Conservation (phyloP, 2,329 filamentous ascomycete species). For the Colletotrichum sidae region DNA sequence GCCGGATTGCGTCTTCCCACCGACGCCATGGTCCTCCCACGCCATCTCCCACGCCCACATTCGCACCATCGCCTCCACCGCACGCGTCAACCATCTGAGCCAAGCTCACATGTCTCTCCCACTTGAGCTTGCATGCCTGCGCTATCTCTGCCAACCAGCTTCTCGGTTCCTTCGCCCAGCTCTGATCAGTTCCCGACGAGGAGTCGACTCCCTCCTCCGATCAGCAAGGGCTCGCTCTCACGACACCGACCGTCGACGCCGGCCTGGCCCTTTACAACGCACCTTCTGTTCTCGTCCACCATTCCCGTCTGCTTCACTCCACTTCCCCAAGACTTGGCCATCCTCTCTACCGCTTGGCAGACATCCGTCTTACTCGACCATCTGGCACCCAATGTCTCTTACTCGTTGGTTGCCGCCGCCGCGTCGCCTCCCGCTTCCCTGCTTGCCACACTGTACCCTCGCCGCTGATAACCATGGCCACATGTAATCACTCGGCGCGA, state of each 20-base stretch:
- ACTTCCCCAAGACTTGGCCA: conserved; percentile 34
- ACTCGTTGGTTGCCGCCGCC: conserved; percentile 21
- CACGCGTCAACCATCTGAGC: no score
- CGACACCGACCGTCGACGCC: not conserved
- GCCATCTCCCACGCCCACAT: no score
- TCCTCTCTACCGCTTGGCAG: conserved; percentile 31
- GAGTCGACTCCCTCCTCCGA: conserved; percentile 21
- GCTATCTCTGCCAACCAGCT: not conserved
- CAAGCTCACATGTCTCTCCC: not conserved
- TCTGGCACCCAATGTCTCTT: not conserved
- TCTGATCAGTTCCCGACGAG: not conserved
- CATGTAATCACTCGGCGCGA: conserved; percentile 16
- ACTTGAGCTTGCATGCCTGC: not conserved
- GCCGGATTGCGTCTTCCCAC: no score
- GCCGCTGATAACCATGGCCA: conserved; percentile 32
- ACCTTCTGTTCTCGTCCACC: conserved; percentile 37
- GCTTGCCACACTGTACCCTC: conserved; percentile 14
- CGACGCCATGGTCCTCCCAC: no score
- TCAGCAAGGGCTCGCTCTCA: conserved; percentile 11
- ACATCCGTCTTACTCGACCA: conserved; percentile 15
- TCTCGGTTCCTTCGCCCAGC: no score
- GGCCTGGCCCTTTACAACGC: conserved; percentile 14
- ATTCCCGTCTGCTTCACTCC: conserved; percentile 32
- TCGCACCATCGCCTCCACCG: no score
- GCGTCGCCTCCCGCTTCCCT: conserved; percentile 2